Percentiles rank a stretch among this genome's conserved stretches.
Evolutionary conservation across 1,284 basidiomycete genomes (phyloP).

Genomic region (Malassezia yamatoensis): DNA sequence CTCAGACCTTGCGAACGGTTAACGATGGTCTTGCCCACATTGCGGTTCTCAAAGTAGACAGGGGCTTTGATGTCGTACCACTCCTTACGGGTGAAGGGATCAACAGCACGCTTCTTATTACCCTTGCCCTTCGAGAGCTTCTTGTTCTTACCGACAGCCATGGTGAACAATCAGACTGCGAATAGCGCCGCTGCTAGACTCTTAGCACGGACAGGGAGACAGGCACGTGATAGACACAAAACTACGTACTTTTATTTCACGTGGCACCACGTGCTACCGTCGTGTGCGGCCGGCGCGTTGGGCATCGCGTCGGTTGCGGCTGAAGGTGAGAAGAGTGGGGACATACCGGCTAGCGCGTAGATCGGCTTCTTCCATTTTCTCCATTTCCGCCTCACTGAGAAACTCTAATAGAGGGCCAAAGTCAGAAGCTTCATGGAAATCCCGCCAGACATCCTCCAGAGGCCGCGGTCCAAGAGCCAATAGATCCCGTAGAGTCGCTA

Average conservation of each 20-base stretch:
- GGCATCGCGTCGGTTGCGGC: slow-evolving; percentile 33
- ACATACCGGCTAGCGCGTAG: slow-evolving; percentile 26
- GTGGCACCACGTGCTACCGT: slow-evolving; percentile 14
- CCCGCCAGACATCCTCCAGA: slow-evolving; percentile 82
- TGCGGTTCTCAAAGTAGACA: slow-evolving; percentile 91
- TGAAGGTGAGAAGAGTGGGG: not conserved
- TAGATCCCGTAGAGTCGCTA: slow-evolving; percentile 27
- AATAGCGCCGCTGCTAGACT: not conserved
- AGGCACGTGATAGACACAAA: slow-evolving; percentile 12
- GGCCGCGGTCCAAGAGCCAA: slow-evolving; percentile 59
- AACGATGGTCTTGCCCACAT: slow-evolving; percentile 96
- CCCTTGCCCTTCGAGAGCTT: slow-evolving; percentile 99
- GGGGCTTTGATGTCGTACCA: slow-evolving; percentile 99
- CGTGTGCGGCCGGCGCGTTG: slow-evolving; percentile 14
- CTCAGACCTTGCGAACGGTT: slow-evolving; percentile 97
- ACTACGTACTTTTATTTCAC: slow-evolving; percentile 14
- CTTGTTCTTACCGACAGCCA: slow-evolving; percentile 68
- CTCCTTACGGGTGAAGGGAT: slow-evolving; percentile 99
- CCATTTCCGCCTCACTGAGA: slow-evolving; percentile 78
- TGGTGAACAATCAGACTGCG: slow-evolving; percentile 16
- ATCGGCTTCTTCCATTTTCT: slow-evolving; percentile 50
- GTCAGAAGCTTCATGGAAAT: slow-evolving; percentile 84
- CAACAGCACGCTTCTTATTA: slow-evolving; percentile 95
- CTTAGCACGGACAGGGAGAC: not conserved
- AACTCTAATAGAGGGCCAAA: slow-evolving; percentile 82